Conservation (phyloP, 257 asterid species). For the Solanum chilense region DNA sequence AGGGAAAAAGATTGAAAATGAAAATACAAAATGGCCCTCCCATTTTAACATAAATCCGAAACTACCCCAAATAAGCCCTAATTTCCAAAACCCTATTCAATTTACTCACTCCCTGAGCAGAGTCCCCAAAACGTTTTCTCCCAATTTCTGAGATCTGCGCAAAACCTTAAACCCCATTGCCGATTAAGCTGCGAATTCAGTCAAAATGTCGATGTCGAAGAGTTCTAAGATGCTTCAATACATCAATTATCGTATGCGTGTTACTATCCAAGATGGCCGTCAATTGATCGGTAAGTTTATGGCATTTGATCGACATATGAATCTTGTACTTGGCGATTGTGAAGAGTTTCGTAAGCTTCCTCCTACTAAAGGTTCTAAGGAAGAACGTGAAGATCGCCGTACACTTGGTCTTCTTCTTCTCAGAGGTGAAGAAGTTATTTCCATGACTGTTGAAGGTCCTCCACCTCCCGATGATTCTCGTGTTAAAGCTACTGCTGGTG, state of each 20-base stretch:
- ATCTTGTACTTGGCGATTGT: constrained; percentile 87
- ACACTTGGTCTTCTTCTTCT: constrained; percentile 87
- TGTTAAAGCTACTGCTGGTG: constrained; percentile 40
- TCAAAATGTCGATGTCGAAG: constrained; percentile 91
- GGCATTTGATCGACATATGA: constrained; percentile 98
- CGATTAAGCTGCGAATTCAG: not conserved
- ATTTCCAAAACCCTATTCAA: not conserved
- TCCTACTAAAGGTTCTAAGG: constrained; percentile 65
- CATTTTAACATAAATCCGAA: not conserved
- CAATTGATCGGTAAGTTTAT: constrained; percentile 83
- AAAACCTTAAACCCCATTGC: not conserved
- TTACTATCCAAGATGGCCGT: constrained; percentile 86
- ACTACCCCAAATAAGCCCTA: not conserved
- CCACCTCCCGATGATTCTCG: constrained; percentile 95
- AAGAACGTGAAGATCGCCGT: constrained; percentile 87
- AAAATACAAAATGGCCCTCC: not conserved
- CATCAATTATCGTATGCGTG: constrained; percentile 91
- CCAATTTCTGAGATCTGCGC: not conserved
- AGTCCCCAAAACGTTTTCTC: not conserved
- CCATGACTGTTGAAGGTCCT: constrained; percentile 93
- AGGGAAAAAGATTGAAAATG: not conserved
- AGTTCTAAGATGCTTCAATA: constrained; percentile 89
- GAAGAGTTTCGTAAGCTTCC: constrained; percentile 88
- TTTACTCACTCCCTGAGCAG: not conserved
- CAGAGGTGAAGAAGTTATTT: constrained; percentile 80